Percentiles rank a stretch among this genome's conserved stretches.
phyloP scores from a whole-genome alignment of 2,329 filamentous ascomycete genomes.

The Ceratocystis cacaofunesta region DNA sequence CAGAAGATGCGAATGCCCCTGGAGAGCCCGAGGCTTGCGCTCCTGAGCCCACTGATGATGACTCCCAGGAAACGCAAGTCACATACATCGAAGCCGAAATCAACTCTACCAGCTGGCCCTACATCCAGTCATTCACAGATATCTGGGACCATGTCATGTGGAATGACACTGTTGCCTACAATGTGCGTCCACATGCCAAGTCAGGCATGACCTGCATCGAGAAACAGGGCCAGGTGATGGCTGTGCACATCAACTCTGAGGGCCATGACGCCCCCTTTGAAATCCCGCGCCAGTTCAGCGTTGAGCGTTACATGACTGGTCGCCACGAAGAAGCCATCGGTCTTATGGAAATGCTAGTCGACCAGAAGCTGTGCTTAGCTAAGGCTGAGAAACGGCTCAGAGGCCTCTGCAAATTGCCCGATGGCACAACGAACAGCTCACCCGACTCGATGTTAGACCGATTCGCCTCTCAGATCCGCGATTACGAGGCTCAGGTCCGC shows the following conservation, averaged over 20 bases:
- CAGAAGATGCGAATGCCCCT: neutral
- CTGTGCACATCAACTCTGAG: conserved; percentile 31
- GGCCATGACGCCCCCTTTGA: conserved; percentile 30
- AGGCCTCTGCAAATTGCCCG: neutral
- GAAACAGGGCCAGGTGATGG: conserved; percentile 36
- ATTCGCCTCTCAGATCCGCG: conserved; percentile 12
- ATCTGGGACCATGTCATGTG: conserved; percentile 35
- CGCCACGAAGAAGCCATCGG: conserved; percentile 30
- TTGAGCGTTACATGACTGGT: conserved; percentile 36
- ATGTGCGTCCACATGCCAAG: conserved; percentile 24
- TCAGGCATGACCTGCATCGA: conserved; percentile 31
- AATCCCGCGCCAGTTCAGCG: conserved; percentile 37
- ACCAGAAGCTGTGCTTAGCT: conserved; percentile 11
- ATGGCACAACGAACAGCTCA: neutral
- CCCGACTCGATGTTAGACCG: neutral
- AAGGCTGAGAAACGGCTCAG: conserved; percentile 3
- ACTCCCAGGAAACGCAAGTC: conserved; percentile 27
- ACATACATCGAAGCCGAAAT: conserved; percentile 30
- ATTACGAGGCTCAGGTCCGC: conserved; percentile 19
- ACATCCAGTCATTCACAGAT: conserved; percentile 33
- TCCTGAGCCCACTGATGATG: conserved; percentile 16
- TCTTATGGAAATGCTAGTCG: conserved; percentile 13
- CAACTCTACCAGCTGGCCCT: conserved; percentile 25
- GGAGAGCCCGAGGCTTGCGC: too few relatives aligned
- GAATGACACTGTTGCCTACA: conserved; percentile 28